Conservation (phyloP, 2,329 filamentous ascomycete genomes). For the Paecilomyces dactylethromorphus region DNA sequence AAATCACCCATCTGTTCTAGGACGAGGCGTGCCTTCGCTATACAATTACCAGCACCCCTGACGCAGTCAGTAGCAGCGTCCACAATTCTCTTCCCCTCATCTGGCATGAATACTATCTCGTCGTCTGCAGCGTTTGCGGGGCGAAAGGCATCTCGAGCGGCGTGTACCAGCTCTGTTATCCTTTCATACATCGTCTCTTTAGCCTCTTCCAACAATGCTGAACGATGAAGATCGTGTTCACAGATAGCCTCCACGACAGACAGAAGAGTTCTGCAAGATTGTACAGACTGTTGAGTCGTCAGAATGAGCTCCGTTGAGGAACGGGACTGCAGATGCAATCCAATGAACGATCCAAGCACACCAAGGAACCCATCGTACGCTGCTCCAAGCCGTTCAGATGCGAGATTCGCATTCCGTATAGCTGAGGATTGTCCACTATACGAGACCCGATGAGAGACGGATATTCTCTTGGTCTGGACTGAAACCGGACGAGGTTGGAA, state of each 20-base stretch:
- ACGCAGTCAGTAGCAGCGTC: slow-evolving; percentile 81
- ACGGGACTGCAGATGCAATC: slow-evolving; percentile 86
- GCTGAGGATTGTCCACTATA: slow-evolving; percentile 61
- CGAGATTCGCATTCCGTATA: slow-evolving; percentile 62
- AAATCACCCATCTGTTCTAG: slow-evolving; percentile 89
- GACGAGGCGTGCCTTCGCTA: slow-evolving; percentile 75
- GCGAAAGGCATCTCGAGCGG: slow-evolving; percentile 71
- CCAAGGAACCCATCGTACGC: slow-evolving; percentile 86
- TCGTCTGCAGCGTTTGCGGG: slow-evolving; percentile 60
- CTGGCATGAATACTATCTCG: slow-evolving; percentile 72
- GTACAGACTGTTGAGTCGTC: slow-evolving; percentile 76
- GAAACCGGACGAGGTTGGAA: slow-evolving; percentile 23
- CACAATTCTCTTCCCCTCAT: slow-evolving; percentile 69
- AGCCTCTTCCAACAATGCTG: slow-evolving; percentile 60
- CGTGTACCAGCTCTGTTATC: slow-evolving; percentile 72
- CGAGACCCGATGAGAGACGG: slow-evolving; percentile 67
- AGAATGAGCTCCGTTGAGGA: slow-evolving; percentile 75
- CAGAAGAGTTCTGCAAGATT: slow-evolving; percentile 72
- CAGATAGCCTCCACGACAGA: slow-evolving; percentile 76
- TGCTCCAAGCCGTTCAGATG: slow-evolving; percentile 72
- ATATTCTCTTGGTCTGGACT: slow-evolving; percentile 41
- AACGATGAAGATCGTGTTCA: slow-evolving; percentile 64
- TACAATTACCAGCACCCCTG: slow-evolving; percentile 82
- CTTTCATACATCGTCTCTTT: slow-evolving; percentile 72
- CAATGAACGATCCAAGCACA: slow-evolving; percentile 87